These are phyloP conservation scores for Escovopsis sp. DNA, from an alignment of 2,329 filamentous ascomycete species.

Conservation along the genomic window DNA sequence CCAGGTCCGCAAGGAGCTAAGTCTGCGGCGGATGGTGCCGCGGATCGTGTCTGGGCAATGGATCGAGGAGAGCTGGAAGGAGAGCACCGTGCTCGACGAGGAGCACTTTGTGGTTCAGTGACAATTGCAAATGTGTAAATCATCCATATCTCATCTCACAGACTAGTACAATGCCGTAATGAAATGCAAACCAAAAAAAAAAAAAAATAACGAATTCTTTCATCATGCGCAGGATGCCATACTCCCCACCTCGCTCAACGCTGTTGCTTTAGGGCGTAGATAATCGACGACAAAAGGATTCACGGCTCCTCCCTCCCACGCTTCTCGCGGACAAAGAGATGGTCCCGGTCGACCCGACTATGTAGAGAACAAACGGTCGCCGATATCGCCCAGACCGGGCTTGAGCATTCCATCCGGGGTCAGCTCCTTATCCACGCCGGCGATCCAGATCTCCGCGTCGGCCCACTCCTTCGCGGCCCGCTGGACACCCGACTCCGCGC, in stretches of 20 bases:
- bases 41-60: conserved; percentile 56
- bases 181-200: too few relatives aligned
- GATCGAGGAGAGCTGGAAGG: conserved; percentile 69
- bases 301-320: too few relatives aligned
- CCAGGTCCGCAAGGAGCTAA: conserved; percentile 31
- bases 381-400: conserved; percentile 80
- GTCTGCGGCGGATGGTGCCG: conserved; percentile 39
- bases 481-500: conserved; percentile 53
- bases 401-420: conserved; percentile 78
- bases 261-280: too few relatives aligned
- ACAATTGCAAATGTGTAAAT: too few relatives aligned
- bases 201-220: neutral
- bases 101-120: conserved; percentile 36
- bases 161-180: too few relatives aligned
- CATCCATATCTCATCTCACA: too few relatives aligned
- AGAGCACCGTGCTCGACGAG: conserved; percentile 67
- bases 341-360: too few relatives aligned
- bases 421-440: conserved; percentile 59
- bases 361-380: conserved; percentile 79
- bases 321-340: too few relatives aligned
- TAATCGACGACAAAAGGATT: too few relatives aligned
- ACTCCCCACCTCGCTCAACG: too few relatives aligned
- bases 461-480: conserved; percentile 66
- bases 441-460: conserved; percentile 69
- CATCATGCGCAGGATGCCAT: neutral